phyloP scores from a whole-genome alignment of 306 rosid species.

The Lathyrus oleraceus region DNA sequence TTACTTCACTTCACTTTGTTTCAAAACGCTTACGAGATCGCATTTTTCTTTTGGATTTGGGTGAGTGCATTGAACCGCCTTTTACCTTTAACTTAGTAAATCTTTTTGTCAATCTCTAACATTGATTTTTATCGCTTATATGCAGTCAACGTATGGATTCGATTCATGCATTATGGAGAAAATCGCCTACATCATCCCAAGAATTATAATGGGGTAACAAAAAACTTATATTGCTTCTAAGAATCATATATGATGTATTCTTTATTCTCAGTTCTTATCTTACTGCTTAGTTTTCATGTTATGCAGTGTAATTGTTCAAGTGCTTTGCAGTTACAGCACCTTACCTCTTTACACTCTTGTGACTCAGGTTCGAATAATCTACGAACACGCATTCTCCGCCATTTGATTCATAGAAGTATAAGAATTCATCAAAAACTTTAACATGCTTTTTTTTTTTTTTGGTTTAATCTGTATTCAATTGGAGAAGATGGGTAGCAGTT shows the following conservation, averaged over 20 bases:
- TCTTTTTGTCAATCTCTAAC: not conserved
- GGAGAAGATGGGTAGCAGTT: conserved; percentile 68
- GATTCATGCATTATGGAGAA: conserved; percentile 89
- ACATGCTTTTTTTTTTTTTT: conserved; percentile 2
- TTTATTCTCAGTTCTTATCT: conserved; percentile 32
- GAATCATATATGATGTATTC: not conserved
- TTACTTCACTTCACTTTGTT: conserved; percentile 91
- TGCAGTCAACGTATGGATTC: conserved; percentile 79
- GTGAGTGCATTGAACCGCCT: conserved; percentile 35
- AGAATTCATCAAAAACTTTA: conserved; percentile 24
- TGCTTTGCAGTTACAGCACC: conserved; percentile 90
- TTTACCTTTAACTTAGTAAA: not conserved
- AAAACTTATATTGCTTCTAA: conserved; percentile 17
- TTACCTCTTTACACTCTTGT: conserved; percentile 76
- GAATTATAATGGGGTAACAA: conserved; percentile 80
- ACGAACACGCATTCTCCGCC: not conserved
- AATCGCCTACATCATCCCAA: conserved; percentile 59
- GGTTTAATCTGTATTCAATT: conserved; percentile 15
- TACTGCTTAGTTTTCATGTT: conserved; percentile 21
- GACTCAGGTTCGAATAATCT: conserved; percentile 62
- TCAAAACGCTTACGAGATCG: conserved; percentile 91
- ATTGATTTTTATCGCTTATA: not conserved
- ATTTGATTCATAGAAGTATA: not conserved
- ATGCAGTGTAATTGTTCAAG: conserved; percentile 81
- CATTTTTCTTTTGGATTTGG: conserved; percentile 95